A percentile compares a stretch with the other conserved stretches of the same genome.
Evolutionary conservation across 352 stramenopile species (phyloP).

Genomic region (Phytophthora pisi): DNA sequence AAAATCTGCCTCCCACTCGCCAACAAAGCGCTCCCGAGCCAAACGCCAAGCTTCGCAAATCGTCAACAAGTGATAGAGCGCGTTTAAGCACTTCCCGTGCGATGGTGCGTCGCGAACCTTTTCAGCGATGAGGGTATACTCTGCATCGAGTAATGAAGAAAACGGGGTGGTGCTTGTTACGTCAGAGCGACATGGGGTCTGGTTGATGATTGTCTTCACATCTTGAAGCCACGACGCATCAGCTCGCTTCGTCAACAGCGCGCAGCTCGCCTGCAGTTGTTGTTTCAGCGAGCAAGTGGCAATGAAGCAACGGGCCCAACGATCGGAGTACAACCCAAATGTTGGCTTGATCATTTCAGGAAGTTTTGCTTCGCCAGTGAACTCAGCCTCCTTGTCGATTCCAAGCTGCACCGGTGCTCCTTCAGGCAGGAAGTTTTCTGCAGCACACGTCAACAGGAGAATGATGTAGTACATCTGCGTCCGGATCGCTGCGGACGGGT

Average conservation of each 20-base stretch:
- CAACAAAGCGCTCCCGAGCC: slow-evolving; percentile 33
- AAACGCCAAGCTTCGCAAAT: slow-evolving; percentile 33
- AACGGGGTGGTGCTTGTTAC: slow-evolving; percentile 3
- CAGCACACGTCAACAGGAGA: slow-evolving; percentile 57
- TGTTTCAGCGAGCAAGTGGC: slow-evolving; percentile 27
- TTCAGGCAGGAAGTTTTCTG: slow-evolving; percentile 45
- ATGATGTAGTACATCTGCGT: slow-evolving; percentile 69
- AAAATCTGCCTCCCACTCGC: slow-evolving; percentile 53
- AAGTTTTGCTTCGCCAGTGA: slow-evolving; percentile 24
- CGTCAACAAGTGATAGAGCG: slow-evolving; percentile 59
- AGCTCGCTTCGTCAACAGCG: slow-evolving; percentile 16
- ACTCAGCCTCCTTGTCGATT: not conserved
- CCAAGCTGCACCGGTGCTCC: not conserved
- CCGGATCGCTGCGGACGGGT: slow-evolving; percentile 43
- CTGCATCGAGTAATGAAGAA: slow-evolving; percentile 6
- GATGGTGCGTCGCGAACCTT: slow-evolving; percentile 51
- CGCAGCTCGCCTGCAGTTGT: slow-evolving; percentile 17
- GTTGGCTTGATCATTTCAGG: slow-evolving; percentile 39
- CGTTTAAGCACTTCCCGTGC: slow-evolving; percentile 69
- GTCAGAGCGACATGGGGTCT: not conserved
- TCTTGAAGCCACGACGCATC: slow-evolving; percentile 32
- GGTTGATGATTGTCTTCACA: slow-evolving; percentile 19
- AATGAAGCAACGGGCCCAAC: slow-evolving; percentile 46
- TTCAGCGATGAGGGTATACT: slow-evolving; percentile 36
- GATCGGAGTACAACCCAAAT: slow-evolving; percentile 48